A percentile compares a stretch with the other conserved stretches of the same genome.
phyloP scores from a whole-genome alignment of 768 basidiomycete species.

The Tubosaeta brunneosetosa region DNA sequence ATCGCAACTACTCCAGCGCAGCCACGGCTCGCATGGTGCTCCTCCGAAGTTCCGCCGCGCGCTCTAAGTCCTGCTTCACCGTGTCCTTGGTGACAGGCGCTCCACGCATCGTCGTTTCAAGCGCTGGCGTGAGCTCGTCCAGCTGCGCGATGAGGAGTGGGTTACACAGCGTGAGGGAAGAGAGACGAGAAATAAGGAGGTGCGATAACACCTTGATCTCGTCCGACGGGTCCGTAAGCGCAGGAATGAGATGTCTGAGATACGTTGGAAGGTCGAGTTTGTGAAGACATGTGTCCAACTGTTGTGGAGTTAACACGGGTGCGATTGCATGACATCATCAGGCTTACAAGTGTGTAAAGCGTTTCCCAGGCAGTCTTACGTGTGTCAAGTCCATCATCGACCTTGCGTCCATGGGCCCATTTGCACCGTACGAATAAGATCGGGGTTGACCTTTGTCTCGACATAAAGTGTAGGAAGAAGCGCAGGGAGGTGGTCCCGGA shows the following conservation, averaged over 20 bases:
- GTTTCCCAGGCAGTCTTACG: conserved; percentile 98
- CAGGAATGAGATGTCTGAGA: conserved; percentile 73
- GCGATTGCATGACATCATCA: not conserved
- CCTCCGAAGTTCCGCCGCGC: conserved; percentile 87
- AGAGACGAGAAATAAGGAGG: conserved; percentile 90
- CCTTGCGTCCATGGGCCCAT: conserved; percentile 98
- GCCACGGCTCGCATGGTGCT: conserved; percentile 86
- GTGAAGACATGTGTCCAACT: conserved; percentile 89
- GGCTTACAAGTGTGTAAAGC: conserved; percentile 84
- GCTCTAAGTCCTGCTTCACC: conserved; percentile 88
- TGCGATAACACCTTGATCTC: conserved; percentile 97
- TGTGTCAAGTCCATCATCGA: conserved; percentile 94
- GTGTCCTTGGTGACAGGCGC: conserved; percentile 89
- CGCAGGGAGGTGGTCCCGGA: conserved; percentile 73
- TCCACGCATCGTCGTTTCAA: conserved; percentile 89
- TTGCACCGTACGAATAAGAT: conserved; percentile 84
- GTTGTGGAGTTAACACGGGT: not conserved
- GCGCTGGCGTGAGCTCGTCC: conserved; percentile 76
- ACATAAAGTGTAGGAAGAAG: conserved; percentile 82
- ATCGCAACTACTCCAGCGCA: conserved; percentile 64
- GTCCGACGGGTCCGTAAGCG: conserved; percentile 84
- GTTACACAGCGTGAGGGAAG: conserved; percentile 54
- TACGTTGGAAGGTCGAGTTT: conserved; percentile 87
- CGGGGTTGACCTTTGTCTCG: conserved; percentile 75
- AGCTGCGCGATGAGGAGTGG: conserved; percentile 53